Conservation (phyloP, 805 yeast genomes). For the Clavispora asparagi region DNA sequence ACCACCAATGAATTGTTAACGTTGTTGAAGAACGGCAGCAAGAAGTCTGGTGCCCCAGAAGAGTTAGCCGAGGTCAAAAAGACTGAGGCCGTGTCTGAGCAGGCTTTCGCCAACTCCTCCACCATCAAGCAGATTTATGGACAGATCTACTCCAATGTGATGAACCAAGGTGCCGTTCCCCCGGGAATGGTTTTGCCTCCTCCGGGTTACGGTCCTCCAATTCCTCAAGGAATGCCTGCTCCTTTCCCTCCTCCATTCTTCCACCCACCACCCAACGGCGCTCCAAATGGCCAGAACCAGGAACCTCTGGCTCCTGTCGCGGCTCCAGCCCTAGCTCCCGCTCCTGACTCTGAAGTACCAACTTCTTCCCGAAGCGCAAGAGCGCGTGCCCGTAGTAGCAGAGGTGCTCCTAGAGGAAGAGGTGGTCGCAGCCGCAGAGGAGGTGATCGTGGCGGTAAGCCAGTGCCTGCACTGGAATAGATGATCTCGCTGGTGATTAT, state of each 20-base stretch:
- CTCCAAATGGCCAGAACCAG: not conserved
- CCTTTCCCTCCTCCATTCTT: slow-evolving; percentile 34
- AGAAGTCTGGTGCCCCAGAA: not conserved
- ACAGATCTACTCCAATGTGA: slow-evolving; percentile 38
- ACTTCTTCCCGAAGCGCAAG: slow-evolving; percentile 12
- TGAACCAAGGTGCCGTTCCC: slow-evolving; percentile 31
- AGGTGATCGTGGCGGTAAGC: slow-evolving; percentile 6
- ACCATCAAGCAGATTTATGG: slow-evolving; percentile 40
- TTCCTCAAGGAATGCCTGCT: slow-evolving; percentile 31
- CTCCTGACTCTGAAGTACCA: slow-evolving; percentile 3
- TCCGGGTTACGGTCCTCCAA: not conserved
- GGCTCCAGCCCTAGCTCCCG: not conserved
- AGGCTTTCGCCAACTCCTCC: slow-evolving; percentile 15
- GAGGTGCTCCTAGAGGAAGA: slow-evolving; percentile 3
- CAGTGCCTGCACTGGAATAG: slow-evolving; percentile 9
- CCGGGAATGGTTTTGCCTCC: slow-evolving; percentile 2
- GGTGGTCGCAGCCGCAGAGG: slow-evolving; percentile 8
- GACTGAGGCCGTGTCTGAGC: slow-evolving; percentile 12
- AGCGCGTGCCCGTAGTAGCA: slow-evolving; percentile 8
- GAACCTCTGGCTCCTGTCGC: not conserved
- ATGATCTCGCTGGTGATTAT: not conserved
- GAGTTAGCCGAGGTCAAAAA: not conserved
- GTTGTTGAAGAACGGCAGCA: slow-evolving; percentile 19
- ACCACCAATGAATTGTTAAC: slow-evolving; percentile 26
- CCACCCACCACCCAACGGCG: slow-evolving; percentile 13